Conservation (phyloP, 139 green algal genomes). For the Micractinium conductrix region DNA sequence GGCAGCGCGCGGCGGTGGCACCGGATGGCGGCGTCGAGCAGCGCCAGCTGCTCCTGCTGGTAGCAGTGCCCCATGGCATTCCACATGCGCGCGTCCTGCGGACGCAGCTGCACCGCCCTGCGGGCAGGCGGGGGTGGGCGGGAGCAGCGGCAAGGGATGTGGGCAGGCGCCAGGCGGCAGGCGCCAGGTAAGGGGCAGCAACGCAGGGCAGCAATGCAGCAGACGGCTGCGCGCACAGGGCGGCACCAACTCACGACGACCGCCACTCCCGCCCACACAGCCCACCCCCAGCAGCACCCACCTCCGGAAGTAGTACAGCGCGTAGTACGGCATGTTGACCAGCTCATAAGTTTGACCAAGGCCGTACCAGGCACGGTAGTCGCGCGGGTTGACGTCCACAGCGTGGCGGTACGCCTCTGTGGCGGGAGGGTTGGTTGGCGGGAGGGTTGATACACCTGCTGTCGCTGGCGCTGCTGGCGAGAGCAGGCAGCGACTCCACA, state of each 20-base stretch:
- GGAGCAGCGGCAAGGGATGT: neutral
- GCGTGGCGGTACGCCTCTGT: slow-evolving; percentile 87
- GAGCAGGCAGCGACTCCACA: no score
- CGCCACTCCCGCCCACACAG: no score
- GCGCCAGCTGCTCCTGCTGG: slow-evolving; percentile 72
- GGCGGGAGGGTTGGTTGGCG: no score
- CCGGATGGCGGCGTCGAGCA: slow-evolving; percentile 76
- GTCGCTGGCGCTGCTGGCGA: no score
- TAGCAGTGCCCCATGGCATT: slow-evolving; percentile 97
- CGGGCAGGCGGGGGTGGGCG: neutral
- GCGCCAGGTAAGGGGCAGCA: neutral
- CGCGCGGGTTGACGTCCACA: slow-evolving; percentile 86
- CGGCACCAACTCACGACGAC: no score
- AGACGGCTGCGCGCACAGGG: no score
- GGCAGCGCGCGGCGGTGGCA: slow-evolving; percentile 86
- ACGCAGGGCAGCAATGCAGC: neutral
- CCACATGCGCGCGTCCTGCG: slow-evolving; percentile 96
- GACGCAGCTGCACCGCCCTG: slow-evolving; percentile 80
- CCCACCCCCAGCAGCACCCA: no score
- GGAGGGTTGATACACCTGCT: no score
- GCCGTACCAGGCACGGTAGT: slow-evolving; percentile 98
- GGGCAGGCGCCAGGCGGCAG: neutral
- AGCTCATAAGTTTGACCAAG: slow-evolving; percentile 99
- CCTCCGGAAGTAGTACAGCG: slow-evolving; percentile 86
- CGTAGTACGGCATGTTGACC: slow-evolving; percentile 89